phyloP scores from a whole-genome alignment of 2,329 filamentous ascomycete species.

The Aspergillus carbonarius region DNA sequence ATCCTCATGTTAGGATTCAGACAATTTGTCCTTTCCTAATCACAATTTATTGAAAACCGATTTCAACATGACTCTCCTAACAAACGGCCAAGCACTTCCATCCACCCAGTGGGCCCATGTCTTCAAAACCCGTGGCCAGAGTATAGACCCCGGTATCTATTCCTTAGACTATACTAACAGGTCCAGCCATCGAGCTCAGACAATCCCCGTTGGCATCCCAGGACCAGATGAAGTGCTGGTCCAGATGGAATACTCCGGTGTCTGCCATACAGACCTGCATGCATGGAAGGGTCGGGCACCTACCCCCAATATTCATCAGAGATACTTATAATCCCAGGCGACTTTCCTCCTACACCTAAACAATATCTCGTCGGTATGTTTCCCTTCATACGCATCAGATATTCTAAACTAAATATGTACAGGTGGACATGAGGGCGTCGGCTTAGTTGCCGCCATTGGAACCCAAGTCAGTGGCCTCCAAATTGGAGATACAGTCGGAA shows the following conservation, averaged over 20 bases:
- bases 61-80: background rate
- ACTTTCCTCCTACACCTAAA: conserved; percentile 35
- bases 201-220: conserved; percentile 11
- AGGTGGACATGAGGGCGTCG: conserved; percentile 15
- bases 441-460: conserved; percentile 11
- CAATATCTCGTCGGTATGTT: background rate
- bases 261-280: conserved; percentile 14
- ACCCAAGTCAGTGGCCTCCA: conserved; percentile 6
- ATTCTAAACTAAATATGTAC: background rate
- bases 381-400: accelerated
- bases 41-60: background rate
- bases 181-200: background rate
- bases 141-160: background rate
- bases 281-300: background rate
- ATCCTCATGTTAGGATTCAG: too few species aligned
- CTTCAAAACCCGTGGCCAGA: background rate
- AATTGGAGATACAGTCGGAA: conserved; percentile 12
- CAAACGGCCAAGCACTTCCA: background rate
- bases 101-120: background rate
- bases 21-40: too few species aligned
- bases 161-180: background rate
- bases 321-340: background rate
- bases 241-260: conserved; percentile 11
- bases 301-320: background rate
- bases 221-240: conserved; percentile 14